phyloP scores from a whole-genome alignment of 257 asterid species.

The Nicotiana sylvestris region DNA sequence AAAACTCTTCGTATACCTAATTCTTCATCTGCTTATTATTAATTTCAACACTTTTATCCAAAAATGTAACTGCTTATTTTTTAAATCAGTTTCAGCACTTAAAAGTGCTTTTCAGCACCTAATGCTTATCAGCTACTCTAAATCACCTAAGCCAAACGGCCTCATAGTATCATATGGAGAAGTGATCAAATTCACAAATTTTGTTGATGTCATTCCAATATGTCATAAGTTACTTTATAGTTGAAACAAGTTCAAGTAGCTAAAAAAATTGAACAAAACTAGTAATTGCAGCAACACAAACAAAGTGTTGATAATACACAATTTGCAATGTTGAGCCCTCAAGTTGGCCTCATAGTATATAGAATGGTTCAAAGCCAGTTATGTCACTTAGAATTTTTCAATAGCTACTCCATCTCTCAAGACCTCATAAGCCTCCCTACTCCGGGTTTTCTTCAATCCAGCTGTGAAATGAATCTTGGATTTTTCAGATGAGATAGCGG shows the following conservation, averaged over 20 bases:
- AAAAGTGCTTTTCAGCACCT: too few species aligned
- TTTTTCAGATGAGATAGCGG: conserved; percentile 60
- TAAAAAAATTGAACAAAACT: too few species aligned
- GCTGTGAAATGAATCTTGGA: conserved; percentile 70
- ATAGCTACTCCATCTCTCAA: conserved; percentile 55
- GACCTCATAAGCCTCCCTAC: conserved; percentile 77
- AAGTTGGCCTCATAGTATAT: background rate
- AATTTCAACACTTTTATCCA: too few species aligned
- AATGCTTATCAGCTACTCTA: too few species aligned
- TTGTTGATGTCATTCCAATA: too few species aligned
- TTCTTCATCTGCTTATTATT: too few species aligned
- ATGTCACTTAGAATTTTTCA: conserved; percentile 46
- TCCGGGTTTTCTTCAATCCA: conserved; percentile 81
- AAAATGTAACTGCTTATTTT: too few species aligned
- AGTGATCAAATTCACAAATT: too few species aligned
- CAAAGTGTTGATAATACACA: background rate
- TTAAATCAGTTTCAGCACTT: too few species aligned
- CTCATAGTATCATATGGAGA: too few species aligned
- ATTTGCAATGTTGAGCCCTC: background rate
- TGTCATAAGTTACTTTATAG: background rate
- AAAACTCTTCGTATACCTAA: too few species aligned
- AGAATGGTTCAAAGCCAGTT: background rate
- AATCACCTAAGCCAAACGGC: too few species aligned
- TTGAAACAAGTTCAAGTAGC: background rate
- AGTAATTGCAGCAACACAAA: background rate